Conservation (phyloP, 202 grass and related monocot genomes). For the Thinopyrum obtusiflorum region DNA sequence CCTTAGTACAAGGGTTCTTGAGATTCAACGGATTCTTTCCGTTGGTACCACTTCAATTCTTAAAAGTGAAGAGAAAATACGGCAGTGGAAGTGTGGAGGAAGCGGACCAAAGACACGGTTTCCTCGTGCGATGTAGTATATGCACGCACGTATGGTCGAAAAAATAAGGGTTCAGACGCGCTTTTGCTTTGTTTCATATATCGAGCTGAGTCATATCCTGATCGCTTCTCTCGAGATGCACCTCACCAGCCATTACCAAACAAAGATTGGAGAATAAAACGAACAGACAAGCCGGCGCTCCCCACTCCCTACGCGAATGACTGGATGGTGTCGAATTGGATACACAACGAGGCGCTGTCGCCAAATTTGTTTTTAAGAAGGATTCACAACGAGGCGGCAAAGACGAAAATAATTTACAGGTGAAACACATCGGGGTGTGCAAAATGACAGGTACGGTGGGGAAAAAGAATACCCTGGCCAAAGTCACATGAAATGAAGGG, state of each 20-base stretch:
- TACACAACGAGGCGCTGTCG: not conserved
- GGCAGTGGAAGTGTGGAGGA: no score
- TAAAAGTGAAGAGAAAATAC: no score
- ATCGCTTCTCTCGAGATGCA: not conserved
- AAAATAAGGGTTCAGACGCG: not conserved
- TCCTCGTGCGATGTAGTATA: no score
- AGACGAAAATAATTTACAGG: not conserved
- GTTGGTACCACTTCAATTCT: no score
- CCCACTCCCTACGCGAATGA: not conserved
- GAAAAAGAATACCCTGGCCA: not conserved
- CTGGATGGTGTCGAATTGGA: not conserved
- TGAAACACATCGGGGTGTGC: not conserved
- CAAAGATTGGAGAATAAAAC: not conserved
- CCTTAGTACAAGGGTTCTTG: no score
- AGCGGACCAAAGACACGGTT: no score
- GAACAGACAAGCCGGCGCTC: not conserved
- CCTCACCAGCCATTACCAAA: not conserved
- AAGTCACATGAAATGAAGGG: not conserved
- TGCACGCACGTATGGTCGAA: not conserved
- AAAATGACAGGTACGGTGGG: not conserved
- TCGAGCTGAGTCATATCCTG: not conserved
- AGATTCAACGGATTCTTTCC: no score
- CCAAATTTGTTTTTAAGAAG: no score
- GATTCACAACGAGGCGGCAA: not conserved
- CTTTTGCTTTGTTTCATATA: not conserved